phyloP scores from a whole-genome alignment of 257 asterid species.

The Craterostigma plantagineum region DNA sequence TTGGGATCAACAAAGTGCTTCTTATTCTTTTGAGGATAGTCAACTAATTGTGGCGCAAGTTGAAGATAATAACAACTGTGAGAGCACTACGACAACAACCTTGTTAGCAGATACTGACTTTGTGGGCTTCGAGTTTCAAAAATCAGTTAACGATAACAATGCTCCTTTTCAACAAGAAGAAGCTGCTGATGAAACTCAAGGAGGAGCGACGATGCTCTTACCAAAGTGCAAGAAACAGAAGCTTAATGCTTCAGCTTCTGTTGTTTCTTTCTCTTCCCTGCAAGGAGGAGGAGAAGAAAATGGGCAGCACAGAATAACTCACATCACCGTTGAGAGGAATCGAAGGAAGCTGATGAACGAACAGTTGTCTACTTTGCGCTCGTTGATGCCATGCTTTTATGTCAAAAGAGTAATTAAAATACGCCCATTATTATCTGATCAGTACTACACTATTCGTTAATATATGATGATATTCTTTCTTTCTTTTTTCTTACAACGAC shows the following conservation, averaged over 20 bases:
- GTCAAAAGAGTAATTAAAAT: constrained; percentile 77
- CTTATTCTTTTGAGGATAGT: no score
- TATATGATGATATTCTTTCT: no score
- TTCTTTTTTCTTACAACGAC: no score
- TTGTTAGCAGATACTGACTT: background rate
- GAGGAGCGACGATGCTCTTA: constrained; percentile 7
- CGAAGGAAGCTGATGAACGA: constrained; percentile 83
- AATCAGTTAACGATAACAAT: constrained; percentile 8
- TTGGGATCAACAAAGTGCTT: constrained; percentile 17
- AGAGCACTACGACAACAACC: background rate
- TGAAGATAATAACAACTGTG: constrained; percentile 6
- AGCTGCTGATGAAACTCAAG: constrained; percentile 19
- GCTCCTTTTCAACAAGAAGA: no score
- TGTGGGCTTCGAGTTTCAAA: constrained; percentile 30
- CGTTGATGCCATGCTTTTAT: constrained; percentile 72
- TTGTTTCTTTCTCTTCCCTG: background rate
- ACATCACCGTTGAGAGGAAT: constrained; percentile 68
- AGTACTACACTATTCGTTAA: no score
- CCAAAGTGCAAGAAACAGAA: constrained; percentile 36
- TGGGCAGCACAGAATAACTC: constrained; percentile 29
- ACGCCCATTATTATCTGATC: no score
- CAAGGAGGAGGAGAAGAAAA: constrained; percentile 16
- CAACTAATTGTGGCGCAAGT: background rate
- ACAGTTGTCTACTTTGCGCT: constrained; percentile 50
- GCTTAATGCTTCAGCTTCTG: constrained; percentile 14